These are phyloP conservation scores for Podospora comata DNA, from an alignment of 495 filamentous ascomycete genomes.

Conservation along the genomic window DNA sequence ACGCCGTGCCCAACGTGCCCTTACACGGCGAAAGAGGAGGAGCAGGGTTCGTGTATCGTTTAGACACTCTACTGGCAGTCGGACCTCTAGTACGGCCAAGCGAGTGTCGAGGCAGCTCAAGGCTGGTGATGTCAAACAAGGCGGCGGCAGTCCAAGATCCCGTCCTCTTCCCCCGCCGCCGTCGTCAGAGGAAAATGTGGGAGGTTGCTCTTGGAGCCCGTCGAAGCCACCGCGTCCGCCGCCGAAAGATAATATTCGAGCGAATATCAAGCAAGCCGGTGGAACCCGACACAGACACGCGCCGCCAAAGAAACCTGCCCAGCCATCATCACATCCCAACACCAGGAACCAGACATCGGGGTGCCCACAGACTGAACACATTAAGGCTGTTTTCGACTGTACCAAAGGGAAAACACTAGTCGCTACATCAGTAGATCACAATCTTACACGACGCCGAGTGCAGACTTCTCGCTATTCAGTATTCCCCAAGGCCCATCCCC, in stretches of 20 bases:
- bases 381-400: background rate
- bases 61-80: conserved; percentile 18
- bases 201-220: conserved; percentile 22
- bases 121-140: conserved; percentile 1
- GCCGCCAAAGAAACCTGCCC: background rate
- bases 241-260: background rate
- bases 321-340: background rate
- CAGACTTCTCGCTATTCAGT: conserved; percentile 20
- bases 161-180: background rate
- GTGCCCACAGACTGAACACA: background rate
- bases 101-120: conserved; percentile 13
- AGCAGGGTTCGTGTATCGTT: conserved; percentile 32
- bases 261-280: conserved; percentile 18
- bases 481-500: conserved; percentile 17
- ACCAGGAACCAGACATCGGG: background rate
- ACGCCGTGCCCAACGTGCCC: conserved; percentile 28
- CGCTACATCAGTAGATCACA: background rate
- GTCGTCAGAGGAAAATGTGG: conserved; percentile 12
- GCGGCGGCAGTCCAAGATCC: background rate
- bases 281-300: background rate
- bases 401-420: background rate
- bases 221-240: conserved; percentile 14
- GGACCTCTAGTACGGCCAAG: conserved; percentile 11
- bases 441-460: conserved; percentile 15
- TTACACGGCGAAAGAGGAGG: conserved; percentile 21